Conservation (phyloP, 345 rosid species). For the Eucalyptus pumila region DNA sequence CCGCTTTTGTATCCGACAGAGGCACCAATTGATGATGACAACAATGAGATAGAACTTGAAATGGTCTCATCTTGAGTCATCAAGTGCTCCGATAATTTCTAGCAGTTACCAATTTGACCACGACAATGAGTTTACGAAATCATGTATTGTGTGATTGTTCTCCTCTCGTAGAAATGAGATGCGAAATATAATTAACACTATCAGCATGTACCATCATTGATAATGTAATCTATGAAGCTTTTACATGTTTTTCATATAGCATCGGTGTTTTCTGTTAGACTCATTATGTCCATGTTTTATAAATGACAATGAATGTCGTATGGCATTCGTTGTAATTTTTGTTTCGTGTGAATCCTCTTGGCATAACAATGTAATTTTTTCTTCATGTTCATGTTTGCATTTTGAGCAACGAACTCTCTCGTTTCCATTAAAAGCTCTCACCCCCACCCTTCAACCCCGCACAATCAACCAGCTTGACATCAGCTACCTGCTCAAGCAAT, state of each 20-base stretch:
- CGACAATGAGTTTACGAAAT: rapidly evolving
- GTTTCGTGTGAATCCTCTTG: too few species aligned
- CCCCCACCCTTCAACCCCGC: too few species aligned
- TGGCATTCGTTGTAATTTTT: too few species aligned
- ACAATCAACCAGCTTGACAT: too few species aligned
- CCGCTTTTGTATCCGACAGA: rapidly evolving
- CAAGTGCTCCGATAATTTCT: background rate
- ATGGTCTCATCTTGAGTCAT: background rate
- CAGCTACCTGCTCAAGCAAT: too few species aligned
- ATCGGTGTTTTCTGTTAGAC: background rate
- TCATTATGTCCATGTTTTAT: background rate
- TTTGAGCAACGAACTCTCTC: too few species aligned
- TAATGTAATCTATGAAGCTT: background rate
- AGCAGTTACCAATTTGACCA: background rate
- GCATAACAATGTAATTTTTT: too few species aligned
- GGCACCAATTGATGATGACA: background rate
- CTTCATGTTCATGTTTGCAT: too few species aligned
- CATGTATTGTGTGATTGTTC: background rate
- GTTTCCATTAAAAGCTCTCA: too few species aligned
- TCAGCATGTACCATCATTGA: background rate
- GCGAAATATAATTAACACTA: background rate
- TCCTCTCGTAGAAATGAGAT: background rate
- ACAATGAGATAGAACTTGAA: background rate
- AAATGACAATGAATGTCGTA: background rate
- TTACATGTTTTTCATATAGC: background rate